phyloP scores from a whole-genome alignment of 192 early-diverging fungal genomes.

The Podila epicladia region DNA sequence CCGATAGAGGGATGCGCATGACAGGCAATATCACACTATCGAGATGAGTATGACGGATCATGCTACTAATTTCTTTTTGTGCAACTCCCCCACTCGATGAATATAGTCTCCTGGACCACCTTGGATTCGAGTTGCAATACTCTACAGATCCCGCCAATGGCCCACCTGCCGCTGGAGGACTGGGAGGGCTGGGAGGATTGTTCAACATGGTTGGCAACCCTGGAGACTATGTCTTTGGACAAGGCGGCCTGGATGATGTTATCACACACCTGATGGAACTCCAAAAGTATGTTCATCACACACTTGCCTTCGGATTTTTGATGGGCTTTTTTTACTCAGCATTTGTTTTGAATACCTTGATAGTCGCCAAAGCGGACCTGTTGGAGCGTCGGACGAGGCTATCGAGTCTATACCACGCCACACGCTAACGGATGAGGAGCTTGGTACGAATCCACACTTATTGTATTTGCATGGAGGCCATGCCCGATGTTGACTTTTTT shows the following conservation, averaged over 20 bases:
- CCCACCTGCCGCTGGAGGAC: slow-evolving; percentile 1
- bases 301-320: not conserved
- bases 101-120: slow-evolving; percentile 16
- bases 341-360: not conserved
- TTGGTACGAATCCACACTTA: slow-evolving; percentile 9
- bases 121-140: slow-evolving; percentile 11
- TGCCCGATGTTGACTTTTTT: not conserved
- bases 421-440: slow-evolving; percentile 25
- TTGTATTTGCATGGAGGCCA: not conserved
- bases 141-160: not conserved
- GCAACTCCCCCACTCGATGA: not conserved
- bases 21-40: too few species aligned
- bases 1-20: not conserved
- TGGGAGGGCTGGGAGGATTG: slow-evolving; percentile 27
- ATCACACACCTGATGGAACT: slow-evolving; percentile 89
- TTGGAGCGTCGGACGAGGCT: slow-evolving; percentile 80
- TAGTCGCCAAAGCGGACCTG: slow-evolving; percentile 75
- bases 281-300: slow-evolving; percentile 52
- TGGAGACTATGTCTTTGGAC: slow-evolving; percentile 90
- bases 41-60: not conserved
- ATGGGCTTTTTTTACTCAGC: not conserved
- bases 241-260: slow-evolving; percentile 86
- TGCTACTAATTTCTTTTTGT: not conserved
- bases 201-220: slow-evolving; percentile 57
- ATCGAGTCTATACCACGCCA: slow-evolving; percentile 70